Base-by-base conservation (phyloP, 495 filamentous ascomycete species). In the Talaromyces nanjingensis region DNA sequence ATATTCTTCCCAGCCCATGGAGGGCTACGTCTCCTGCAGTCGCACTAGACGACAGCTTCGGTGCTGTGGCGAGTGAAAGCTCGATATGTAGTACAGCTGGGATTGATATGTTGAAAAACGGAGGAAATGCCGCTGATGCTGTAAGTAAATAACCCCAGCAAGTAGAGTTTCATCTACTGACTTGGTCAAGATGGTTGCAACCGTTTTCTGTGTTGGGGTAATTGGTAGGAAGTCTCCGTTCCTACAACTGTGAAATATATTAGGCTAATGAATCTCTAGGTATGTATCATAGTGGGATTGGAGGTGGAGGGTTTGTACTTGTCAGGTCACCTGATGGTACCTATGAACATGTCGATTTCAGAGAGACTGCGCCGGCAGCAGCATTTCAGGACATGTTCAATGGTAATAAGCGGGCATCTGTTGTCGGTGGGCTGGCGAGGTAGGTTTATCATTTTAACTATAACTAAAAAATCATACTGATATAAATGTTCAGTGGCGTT, bases 251-350 rank as follows among this genome's bases (percentile, higher is more conserved):
- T 47, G 72, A 56, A 31, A 1, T 11, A 37, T 42, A 42, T 42
- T 4, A 42, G 6, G 45, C 45, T 62, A 34, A 64, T n/a, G 25
- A n/a, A 34, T 63, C 68, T 8, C 42, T 71, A 80, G 86, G 80
- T 0, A 93, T 94, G 90, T 91, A 93, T 65, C 91, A 96, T 73
- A 91, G 88, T 31, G 91, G 91, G 29, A 86, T 96, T 39, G 91
- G 91, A 3, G 92, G 92, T 4, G 92, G 92, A n/a, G 92, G 92
- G 0, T 97, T 96, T 74, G 87, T 89, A 81, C 80, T 96, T 2
- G 82, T 93, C 25, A 84, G 87, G 47, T 79, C 84, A 27, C 74
- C 79, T 4, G 74, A 85, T 39, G 89, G 89, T 9, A 72, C 74
- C 33, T 91, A 87, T 70, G 89, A 92, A 66, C 84, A 86, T 61